These are phyloP conservation scores for Rhynchosporium secalis DNA, from an alignment of 2,329 filamentous ascomycete species.

Conservation along the genomic window DNA sequence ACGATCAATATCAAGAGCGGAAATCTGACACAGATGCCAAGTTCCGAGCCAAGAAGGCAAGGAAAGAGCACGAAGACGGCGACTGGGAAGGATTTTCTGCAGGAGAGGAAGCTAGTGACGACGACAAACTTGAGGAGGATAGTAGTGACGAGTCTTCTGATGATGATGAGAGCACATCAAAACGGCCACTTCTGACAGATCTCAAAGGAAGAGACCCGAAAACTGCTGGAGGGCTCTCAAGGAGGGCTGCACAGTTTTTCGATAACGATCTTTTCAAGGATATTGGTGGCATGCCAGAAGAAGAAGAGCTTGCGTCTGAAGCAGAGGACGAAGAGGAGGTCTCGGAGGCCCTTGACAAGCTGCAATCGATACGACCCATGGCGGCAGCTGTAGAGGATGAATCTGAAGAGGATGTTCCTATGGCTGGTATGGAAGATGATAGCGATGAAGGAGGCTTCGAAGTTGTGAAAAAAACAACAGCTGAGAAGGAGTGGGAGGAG, in stretches of 20 bases:
- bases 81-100: slow-evolving; percentile 91
- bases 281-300: slow-evolving; percentile 66
- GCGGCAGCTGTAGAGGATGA: slow-evolving; percentile 41
- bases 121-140: slow-evolving; percentile 57
- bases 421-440: slow-evolving; percentile 26
- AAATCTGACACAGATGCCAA: slow-evolving; percentile 82
- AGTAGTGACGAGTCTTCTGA: slow-evolving; percentile 61
- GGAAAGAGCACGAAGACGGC: slow-evolving; percentile 77
- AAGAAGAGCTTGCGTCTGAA: slow-evolving; percentile 50
- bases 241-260: slow-evolving; percentile 85
- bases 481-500: slow-evolving; percentile 65
- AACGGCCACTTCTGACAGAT: slow-evolving; percentile 59
- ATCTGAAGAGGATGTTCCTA: slow-evolving; percentile 34
- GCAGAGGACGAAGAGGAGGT: slow-evolving; percentile 44
- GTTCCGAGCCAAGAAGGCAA: slow-evolving; percentile 83
- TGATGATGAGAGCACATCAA: slow-evolving; percentile 47
- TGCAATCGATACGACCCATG: slow-evolving; percentile 38
- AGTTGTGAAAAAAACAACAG: slow-evolving; percentile 54
- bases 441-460: slow-evolving; percentile 58
- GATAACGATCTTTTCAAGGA: slow-evolving; percentile 92
- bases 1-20: slow-evolving; percentile 79
- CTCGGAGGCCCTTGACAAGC: slow-evolving; percentile 41
- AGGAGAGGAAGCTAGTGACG: slow-evolving; percentile 57
- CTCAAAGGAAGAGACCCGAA: slow-evolving; percentile 55
- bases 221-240: slow-evolving; percentile 66